phyloP scores from a whole-genome alignment of 1,284 basidiomycete species.

The Anthracocystis setariae region DNA sequence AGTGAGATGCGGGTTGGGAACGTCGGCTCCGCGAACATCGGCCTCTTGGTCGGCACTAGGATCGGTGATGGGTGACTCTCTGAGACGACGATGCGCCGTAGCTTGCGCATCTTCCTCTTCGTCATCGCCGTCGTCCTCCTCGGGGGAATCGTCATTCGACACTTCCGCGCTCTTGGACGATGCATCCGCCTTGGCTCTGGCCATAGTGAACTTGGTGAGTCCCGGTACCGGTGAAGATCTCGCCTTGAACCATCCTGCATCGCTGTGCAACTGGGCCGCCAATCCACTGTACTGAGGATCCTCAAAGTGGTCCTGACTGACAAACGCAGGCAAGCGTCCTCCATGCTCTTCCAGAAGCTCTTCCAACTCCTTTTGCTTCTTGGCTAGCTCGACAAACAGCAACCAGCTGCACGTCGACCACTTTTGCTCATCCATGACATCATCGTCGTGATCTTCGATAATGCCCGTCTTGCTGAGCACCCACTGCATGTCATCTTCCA shows the following conservation, averaged over 20 bases:
- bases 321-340: conserved; percentile 35
- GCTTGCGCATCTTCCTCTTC: conserved; percentile 37
- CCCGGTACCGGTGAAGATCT: conserved; percentile 36
- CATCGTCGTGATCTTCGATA: conserved; percentile 64
- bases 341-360: conserved; percentile 36
- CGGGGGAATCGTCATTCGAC: neutral
- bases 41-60: conserved; percentile 50
- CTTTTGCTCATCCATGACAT: conserved; percentile 66
- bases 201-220: conserved; percentile 28
- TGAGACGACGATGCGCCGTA: conserved; percentile 21
- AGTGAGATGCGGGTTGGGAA: conserved; percentile 59
- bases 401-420: conserved; percentile 66
- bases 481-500: conserved; percentile 64
- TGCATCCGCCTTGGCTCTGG: neutral
- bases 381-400: conserved; percentile 55
- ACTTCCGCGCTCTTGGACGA: neutral
- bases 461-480: conserved; percentile 64
- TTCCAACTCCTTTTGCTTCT: conserved; percentile 58
- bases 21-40: conserved; percentile 50
- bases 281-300: conserved; percentile 46
- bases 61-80: conserved; percentile 47
- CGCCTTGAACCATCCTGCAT: conserved; percentile 49
- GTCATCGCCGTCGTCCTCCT: conserved; percentile 29
- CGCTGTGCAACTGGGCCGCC: conserved; percentile 40
- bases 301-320: conserved; percentile 26